Evolutionary conservation across 1,139 yeast species (phyloP), one percentile per base, ranked within the genome.

Genomic region (Geotrichum australiense): DNA sequence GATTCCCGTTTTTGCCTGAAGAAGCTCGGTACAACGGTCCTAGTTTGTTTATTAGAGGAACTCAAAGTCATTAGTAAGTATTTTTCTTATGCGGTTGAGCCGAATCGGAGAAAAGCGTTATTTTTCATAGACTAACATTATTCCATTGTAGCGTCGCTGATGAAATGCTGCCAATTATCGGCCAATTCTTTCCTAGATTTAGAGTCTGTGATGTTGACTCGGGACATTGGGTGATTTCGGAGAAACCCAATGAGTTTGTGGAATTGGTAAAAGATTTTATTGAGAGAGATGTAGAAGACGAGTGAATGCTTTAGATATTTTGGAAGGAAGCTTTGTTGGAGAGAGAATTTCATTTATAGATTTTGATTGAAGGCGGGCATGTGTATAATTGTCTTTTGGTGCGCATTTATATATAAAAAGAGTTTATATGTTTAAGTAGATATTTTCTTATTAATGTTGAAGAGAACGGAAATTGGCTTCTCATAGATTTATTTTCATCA

Each of bases 171-270:
- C 80, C 85, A 0, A 77, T 75, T 24, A 80, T 86, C 43, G 94
- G 93, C 1, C 66, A 68, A 45, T 83, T 74, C 55, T 91, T 87
- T 65, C 96, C 97, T 0, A 67, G 70, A 36, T 87, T 87, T 56
- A 83, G 76, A 47, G 64, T 84, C 10, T 69, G 74, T 38, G 95
- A 84, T 54, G 68, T 91, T 23, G 79, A 84, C 20, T 74, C 87
- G 2, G 96, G 96, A 1, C 98, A 91, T 62, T 91, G 96, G 96
- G 55, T 57, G 16, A 56, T 55, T 37, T 47, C 56, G 2, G 59
- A 56, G 36, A 53, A 55, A 34, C 60, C 60, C 6, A 47, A 50
- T 14, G 59, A 55, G 38, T 56, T 56, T 35, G 23, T 36, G 16
- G 43, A 38, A 2, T 37, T 38, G 15, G 33, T 41, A 2, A 37